Evolutionary conservation across 306 rosid species (phyloP).

Genomic region (Abrus pulchellus): DNA sequence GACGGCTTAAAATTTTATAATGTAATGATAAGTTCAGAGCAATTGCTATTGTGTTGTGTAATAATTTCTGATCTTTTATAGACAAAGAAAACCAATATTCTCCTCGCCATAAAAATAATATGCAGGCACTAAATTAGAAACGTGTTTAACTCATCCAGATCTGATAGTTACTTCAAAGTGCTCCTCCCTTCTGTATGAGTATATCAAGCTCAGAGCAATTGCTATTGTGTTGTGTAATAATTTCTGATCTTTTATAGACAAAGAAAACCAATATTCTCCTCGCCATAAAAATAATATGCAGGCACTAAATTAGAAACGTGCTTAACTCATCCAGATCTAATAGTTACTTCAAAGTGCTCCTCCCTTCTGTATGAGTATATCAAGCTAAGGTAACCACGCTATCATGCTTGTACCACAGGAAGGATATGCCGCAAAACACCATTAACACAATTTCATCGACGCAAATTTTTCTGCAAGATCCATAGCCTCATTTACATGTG

Average conservation of each 20-base stretch:
- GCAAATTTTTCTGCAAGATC: conserved; percentile 78
- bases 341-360: conserved; percentile 16
- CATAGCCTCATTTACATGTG: conserved; percentile 76
- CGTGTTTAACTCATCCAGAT: conserved; percentile 18
- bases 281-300: conserved; percentile 12
- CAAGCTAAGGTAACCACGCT: neutral
- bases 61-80: conserved; percentile 21
- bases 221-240: conserved; percentile 20
- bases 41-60: conserved; percentile 13
- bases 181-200: too few species aligned
- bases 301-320: neutral
- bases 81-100: neutral
- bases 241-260: neutral
- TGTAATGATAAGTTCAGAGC: neutral
- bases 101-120: conserved; percentile 13
- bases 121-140: neutral
- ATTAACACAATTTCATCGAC: conserved; percentile 67
- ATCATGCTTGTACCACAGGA: conserved; percentile 29
- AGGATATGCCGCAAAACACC: conserved; percentile 34
- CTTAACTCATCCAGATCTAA: conserved; percentile 23
- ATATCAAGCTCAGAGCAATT: conserved; percentile 11
- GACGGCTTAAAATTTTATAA: neutral
- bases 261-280: neutral
- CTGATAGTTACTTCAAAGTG: conserved; percentile 21
- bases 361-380: conserved; percentile 7